These are phyloP conservation scores for Amyloporia xantha DNA, from an alignment of 768 basidiomycete genomes.

Conservation along the genomic window DNA sequence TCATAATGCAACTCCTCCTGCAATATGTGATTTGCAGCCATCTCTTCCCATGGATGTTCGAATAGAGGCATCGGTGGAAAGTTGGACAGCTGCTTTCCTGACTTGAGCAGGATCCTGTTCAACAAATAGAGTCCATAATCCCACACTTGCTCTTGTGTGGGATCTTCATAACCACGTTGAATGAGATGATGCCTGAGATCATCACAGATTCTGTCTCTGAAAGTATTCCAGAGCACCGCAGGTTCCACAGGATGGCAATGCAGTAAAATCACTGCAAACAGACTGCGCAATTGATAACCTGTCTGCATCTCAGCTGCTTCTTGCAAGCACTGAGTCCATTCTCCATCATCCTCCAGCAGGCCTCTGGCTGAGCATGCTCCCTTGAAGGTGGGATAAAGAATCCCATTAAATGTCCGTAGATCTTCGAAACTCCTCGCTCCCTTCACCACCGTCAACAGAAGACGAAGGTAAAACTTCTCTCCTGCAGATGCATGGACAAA, in stretches of 20 bases:
- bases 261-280: slow-evolving; percentile 34
- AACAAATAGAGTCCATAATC: slow-evolving; percentile 39
- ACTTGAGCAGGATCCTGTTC: slow-evolving; percentile 21
- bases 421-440: slow-evolving; percentile 26
- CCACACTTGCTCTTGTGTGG: slow-evolving; percentile 27
- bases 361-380: slow-evolving; percentile 36
- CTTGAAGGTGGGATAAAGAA: slow-evolving; percentile 25
- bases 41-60: slow-evolving; percentile 21
- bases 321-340: slow-evolving; percentile 33
- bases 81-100: slow-evolving; percentile 19
- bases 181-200: slow-evolving; percentile 26
- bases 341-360: slow-evolving; percentile 37
- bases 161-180: slow-evolving; percentile 7
- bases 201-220: slow-evolving; percentile 33
- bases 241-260: slow-evolving; percentile 27
- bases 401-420: slow-evolving; percentile 22
- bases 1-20: slow-evolving; percentile 29
- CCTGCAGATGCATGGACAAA: slow-evolving; percentile 30
- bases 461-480: slow-evolving; percentile 35
- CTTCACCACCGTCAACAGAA: slow-evolving; percentile 33
- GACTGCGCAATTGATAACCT: slow-evolving; percentile 27
- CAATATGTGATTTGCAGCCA: slow-evolving; percentile 23
- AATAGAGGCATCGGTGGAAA: slow-evolving; percentile 28
- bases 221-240: slow-evolving; percentile 32
- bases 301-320: slow-evolving; percentile 35